A percentile compares a stretch with the other conserved stretches of the same genome.
These are phyloP conservation scores for Aureobasidium sp. DNA, from an alignment of 2,329 filamentous ascomycete species.

Conservation along the genomic window DNA sequence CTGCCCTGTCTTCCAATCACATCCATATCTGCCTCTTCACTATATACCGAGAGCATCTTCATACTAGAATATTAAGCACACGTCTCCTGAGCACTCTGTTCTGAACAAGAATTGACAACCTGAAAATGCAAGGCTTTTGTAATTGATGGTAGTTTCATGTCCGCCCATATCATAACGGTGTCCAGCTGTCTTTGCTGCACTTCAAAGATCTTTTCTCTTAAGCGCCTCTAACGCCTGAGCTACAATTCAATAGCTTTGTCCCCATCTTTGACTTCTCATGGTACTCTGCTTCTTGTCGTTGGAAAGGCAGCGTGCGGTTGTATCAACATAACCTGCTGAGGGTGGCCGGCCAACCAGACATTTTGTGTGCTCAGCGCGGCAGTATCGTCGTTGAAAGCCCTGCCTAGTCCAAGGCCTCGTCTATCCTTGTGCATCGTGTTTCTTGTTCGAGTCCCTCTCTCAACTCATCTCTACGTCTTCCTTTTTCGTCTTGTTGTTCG, in stretches of 20 bases:
- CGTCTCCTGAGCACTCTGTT: not conserved
- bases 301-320: not conserved
- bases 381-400: not conserved
- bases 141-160: not conserved
- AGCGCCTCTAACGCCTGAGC: slow-evolving; percentile 2
- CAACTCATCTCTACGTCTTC: slow-evolving; percentile 14
- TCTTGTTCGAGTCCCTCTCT: not conserved
- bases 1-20: not conserved
- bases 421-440: not conserved
- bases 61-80: not conserved
- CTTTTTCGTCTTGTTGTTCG: slow-evolving; percentile 23
- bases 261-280: not conserved
- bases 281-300: not conserved
- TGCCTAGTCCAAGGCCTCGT: not conserved
- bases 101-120: not conserved
- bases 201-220: not conserved
- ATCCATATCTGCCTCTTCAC: too few relatives aligned
- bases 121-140: slow-evolving; percentile 5
- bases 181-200: not conserved
- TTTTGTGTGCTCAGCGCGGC: not conserved
- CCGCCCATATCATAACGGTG: not conserved
- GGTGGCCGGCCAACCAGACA: not conserved
- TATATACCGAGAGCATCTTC: too few relatives aligned
- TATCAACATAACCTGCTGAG: not conserved
- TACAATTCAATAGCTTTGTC: not conserved